Percentiles rank a stretch among this genome's conserved stretches.
phyloP scores from a whole-genome alignment of 148 eudicot genomes.

The Selenicereus undatus region DNA sequence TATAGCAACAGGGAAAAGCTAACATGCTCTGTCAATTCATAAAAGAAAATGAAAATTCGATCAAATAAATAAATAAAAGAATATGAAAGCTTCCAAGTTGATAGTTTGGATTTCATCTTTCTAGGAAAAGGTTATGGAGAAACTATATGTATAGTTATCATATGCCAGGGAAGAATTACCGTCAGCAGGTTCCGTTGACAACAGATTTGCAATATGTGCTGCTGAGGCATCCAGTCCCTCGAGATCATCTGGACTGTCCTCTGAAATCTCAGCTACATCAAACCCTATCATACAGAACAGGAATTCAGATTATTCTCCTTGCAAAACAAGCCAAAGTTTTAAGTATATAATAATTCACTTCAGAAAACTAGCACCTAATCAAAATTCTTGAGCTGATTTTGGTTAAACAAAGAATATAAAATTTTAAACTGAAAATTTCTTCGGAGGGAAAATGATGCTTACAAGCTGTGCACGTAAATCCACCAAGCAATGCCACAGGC shows the following conservation, averaged over 20 bases:
- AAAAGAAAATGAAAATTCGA: not conserved
- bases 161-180: slow-evolving; percentile 37
- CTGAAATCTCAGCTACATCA: slow-evolving; percentile 82
- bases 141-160: not conserved
- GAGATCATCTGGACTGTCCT: slow-evolving; percentile 74
- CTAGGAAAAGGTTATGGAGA: not conserved
- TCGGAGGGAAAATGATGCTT: slow-evolving; percentile 21
- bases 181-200: slow-evolving; percentile 92
- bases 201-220: slow-evolving; percentile 80
- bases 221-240: slow-evolving; percentile 95
- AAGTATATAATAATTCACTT: not conserved
- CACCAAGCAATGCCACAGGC: slow-evolving; percentile 86
- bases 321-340: not conserved
- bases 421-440: not conserved
- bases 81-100: not conserved
- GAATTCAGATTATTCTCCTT: not conserved
- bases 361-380: not conserved
- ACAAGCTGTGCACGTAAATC: slow-evolving; percentile 96
- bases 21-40: not conserved
- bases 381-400: not conserved
- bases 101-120: not conserved
- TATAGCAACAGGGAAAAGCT: not conserved
- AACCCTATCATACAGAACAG: slow-evolving; percentile 59
- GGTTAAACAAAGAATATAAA: not conserved
- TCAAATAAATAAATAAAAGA: not conserved